Base-by-base conservation (phyloP, 768 basidiomycete species). In the Leccinum pellstonianum region DNA sequence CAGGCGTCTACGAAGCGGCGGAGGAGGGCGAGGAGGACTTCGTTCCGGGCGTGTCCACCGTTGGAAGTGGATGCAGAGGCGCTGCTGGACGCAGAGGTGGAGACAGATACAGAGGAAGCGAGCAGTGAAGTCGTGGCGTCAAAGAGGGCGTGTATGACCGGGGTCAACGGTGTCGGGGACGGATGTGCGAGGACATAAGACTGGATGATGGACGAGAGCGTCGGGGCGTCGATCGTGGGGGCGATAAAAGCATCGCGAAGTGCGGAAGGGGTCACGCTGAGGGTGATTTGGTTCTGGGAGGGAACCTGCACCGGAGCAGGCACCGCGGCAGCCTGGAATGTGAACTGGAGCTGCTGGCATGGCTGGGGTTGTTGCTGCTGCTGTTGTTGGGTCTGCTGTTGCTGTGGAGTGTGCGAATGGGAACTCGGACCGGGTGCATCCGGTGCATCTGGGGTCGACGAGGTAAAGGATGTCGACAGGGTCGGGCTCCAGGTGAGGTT, bases 141-240 rank as follows among this genome's bases (percentile, higher is more conserved):
- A 59, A 86, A 86, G 4, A 86, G 76, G 9, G 82, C 79, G 35
- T 79, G 76, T 4, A 86, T 69, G 31, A 84, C 77, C 2, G 80
- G 74, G 0, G 78, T 78, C 14, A 86, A 75, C 2, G 84, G 80
- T 0, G 81, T 81, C 3, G 77, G 67, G 0, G 81, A 83, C 2
- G 82, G 80, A 58, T 83, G 78, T 4, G 79, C 74, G 19, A 78
- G 68, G 37, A 78, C 78, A 58, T 77, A 84, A 19, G 76, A 74
- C 58, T 83, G 81, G 38, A 86, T 81, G 75, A 85, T 80, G 41
- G 80, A 79, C 14, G 85, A 79, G 19, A 86, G 72, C 3, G 79
- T 80, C 1, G 77, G 69, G 0, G 80, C 59, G 62, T 86, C 83
- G 52, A 84, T 62, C 10, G 75, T 77, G 52, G 71, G 79, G 0